Base-by-base conservation (phyloP, 176 grass and related monocot genomes). In the Aegilops speltoides region DNA sequence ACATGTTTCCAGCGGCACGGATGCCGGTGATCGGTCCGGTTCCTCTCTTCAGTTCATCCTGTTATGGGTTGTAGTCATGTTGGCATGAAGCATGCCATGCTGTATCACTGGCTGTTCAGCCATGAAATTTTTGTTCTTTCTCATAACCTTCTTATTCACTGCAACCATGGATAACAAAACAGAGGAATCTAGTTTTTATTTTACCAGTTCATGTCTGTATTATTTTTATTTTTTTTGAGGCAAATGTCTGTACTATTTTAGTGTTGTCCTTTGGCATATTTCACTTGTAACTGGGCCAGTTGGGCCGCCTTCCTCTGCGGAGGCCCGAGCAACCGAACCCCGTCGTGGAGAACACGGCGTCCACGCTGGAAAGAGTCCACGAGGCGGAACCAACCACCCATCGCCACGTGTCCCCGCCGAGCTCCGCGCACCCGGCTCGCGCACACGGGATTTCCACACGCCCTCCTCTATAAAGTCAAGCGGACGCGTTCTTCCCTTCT, bases 401-500 rank as follows among this genome's bases (percentile, higher is more conserved):
- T 10, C 38, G 68, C 69, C 81, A 91, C 82, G 69, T 85, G 76
- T 37, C 17, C 2, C 10, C 5, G 3, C 6, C 2, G 4, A 10
- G 75, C 89, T 79, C 3, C 56, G 66, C 43, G 32, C 57, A 83
- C 80, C 79, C 52, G 23, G 12, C 63, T 64, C 12, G 40, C 24
- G 54, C 74, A 83, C 80, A 79, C 80, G 43, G 24, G 20, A 78
- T 64, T 64, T 73, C 33, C 43, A 2, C 24, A 56, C 63, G 3
- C 31, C 37, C 26, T 56, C 83, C 68, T 81, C 52, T 80, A 83
- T 80, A 93, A 80, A 72, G 0, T 8, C 46, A 56, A 77, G 46
- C 10, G 26, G 16, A 6, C 73, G 20, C 46, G 26, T 50, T 56
- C 74, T 10, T 56, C 17, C 28, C 74, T 32, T 57, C 74, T 77